Base-by-base conservation (phyloP, 2,329 filamentous ascomycete genomes). In the Aspergillus cejpii region DNA sequence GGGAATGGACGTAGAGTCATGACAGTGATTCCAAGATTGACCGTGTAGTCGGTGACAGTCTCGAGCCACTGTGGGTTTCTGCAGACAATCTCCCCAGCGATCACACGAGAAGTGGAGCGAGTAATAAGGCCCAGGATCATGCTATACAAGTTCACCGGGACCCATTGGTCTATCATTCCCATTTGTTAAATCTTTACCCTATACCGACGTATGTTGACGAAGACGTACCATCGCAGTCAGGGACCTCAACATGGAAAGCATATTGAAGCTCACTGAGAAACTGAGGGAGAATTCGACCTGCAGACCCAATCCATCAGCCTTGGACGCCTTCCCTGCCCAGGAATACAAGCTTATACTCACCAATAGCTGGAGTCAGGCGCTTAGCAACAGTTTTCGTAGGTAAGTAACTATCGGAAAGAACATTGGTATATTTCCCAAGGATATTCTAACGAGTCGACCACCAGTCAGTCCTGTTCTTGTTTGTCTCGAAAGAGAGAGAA, bases 101-200 rank as follows among this genome's bases (percentile, higher is more conserved):
- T 67, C 31, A 73, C 58, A 14, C 69, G 61, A 1, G 66, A 63
- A 1, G 67, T 68, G 5, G 70, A 54, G 12, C 69, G 63, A 7
- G 65, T 60, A 23, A 73, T 60, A 5, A 72, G 50, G 1, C 58
- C 52, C 1, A 62, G 57, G 26, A 69, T 56, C 42, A 57, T 44
- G 6, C 55, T 33, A 23, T 58, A 57, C 8, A 59, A 42, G 4
- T 57, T 52, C 27, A 59, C 45, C 3, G 49, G 23, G 10, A 49
- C 39, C 59, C 59, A 63, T n/a, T 47, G 24, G 17, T 53, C 58
- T 60, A 29, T 37, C 7, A 12, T 15, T 20, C 45, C 31, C 17
- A 21, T 14, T 26, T 21, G 12, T 17, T 3, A 23, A 11, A 21
- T n/a, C 15, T 39, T 15, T 20, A 2, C 6, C 31, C 5, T 2